A percentile compares a stretch with the other conserved stretches of the same genome.
Conservation (phyloP, 352 stramenopile species). For the Phytophthora megakarya region DNA sequence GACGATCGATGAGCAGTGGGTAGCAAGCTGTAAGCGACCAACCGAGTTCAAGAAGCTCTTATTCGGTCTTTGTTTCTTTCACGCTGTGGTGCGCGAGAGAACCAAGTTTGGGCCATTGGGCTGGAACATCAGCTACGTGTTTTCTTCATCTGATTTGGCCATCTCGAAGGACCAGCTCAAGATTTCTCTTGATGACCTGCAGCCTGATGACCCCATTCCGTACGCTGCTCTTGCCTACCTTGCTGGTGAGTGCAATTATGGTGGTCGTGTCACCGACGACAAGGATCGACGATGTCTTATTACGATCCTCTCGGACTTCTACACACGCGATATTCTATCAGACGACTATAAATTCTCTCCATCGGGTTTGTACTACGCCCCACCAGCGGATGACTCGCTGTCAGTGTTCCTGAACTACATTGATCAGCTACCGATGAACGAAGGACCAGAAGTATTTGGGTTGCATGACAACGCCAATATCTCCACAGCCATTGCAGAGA, state of each 20-base stretch:
- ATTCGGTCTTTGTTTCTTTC: constrained; percentile 93
- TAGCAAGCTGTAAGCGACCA: constrained; percentile 61
- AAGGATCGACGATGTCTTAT: constrained; percentile 91
- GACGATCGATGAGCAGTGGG: constrained; percentile 80
- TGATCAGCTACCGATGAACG: constrained; percentile 82
- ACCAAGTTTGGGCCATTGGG: constrained; percentile 86
- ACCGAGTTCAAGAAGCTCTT: constrained; percentile 85
- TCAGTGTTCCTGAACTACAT: constrained; percentile 78
- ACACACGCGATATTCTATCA: constrained; percentile 72
- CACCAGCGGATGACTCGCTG: constrained; percentile 45
- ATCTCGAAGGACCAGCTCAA: constrained; percentile 89
- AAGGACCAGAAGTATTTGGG: constrained; percentile 86
- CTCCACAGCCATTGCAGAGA: constrained; percentile 88
- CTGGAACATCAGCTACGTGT: constrained; percentile 92
- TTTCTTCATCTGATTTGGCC: constrained; percentile 82
- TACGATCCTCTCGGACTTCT: constrained; percentile 88
- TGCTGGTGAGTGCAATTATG: constrained; percentile 95
- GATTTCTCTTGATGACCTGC: constrained; percentile 80
- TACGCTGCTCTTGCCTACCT: constrained; percentile 93
- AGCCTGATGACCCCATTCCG: constrained; percentile 68
- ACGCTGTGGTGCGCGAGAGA: constrained; percentile 85
- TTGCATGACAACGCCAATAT: constrained; percentile 90
- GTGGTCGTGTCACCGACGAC: constrained; percentile 94
- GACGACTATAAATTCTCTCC: constrained; percentile 84
- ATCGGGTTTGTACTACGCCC: constrained; percentile 84